Conservation (phyloP, 768 basidiomycete species). For the Gymnopilus dilepis region DNA sequence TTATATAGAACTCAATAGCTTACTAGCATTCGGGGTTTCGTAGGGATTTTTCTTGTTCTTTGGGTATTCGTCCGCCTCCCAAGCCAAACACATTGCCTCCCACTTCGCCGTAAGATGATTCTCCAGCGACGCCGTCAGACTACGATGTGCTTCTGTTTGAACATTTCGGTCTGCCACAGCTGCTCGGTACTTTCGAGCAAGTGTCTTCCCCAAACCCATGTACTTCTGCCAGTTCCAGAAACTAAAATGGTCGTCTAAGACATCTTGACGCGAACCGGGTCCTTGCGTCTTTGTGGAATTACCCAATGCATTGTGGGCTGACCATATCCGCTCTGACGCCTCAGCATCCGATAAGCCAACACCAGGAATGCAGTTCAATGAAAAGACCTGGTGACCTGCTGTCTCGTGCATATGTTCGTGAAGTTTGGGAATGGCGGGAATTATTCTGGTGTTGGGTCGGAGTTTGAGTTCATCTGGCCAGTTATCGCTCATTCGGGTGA, state of each 20-base stretch:
- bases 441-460: constrained; percentile 4
- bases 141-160: constrained; percentile 8
- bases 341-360: background rate
- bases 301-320: constrained; percentile 5
- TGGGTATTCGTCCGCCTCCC: constrained; percentile 14
- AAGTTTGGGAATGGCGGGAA: constrained; percentile 33
- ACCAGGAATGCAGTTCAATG: constrained; percentile 36
- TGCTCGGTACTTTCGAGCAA: background rate
- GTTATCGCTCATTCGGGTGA: constrained; percentile 14
- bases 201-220: constrained; percentile 4
- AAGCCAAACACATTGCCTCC: constrained; percentile 13
- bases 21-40: constrained; percentile 3
- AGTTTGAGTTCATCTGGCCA: background rate
- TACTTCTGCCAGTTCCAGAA: constrained; percentile 21
- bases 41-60: constrained; percentile 20
- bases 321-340: background rate
- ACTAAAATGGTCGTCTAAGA: constrained; percentile 17
- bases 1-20: background rate
- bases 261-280: constrained; percentile 18
- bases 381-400: constrained; percentile 29
- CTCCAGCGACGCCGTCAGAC: constrained; percentile 4
- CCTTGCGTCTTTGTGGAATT: constrained; percentile 19
- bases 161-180: constrained; percentile 15
- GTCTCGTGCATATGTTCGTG: constrained; percentile 34
- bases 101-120: background rate